Evolutionary conservation across 2,329 filamentous ascomycete genomes (phyloP), one percentile per base, ranked within the genome.

Genomic region (Colletotrichum trifolii): DNA sequence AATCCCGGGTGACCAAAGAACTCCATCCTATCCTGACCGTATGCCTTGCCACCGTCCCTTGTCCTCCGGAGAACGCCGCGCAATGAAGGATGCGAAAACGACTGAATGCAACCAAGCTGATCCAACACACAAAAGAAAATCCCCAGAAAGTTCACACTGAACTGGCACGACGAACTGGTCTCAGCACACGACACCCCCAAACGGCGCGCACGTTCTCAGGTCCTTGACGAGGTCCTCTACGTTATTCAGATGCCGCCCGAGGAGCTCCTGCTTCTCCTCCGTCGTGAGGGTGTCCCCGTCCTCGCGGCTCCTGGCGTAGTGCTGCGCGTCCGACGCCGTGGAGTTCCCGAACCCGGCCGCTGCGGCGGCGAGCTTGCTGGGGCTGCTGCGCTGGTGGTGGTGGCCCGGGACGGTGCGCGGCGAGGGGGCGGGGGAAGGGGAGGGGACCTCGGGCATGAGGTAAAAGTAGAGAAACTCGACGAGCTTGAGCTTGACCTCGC

Each of bases 381-480:
- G 89, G 73, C 88, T 91, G 67, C 88, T 25, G 25, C 25, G 25
- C 25, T 25, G 85, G 76, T 90, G 88, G 67, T 89, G 77, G 73
- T 89, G 82, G 33, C 78, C 81, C 8, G 84, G 81, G 8, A 84
- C 73, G 2, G 81, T 82, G 64, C 78, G 77, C 54, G 77, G 78
- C 54, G 77, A 75, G 17, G 77, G 80, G 66, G 84, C 81, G 67
- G 79, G 79, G 6, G 86, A 84, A 67, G 85, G 84, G 17, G 85
- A 81, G 48, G 85, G 89, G 0, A 87, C 88, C 79, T 99, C 96
- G 54, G 95, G 94, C 91, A 98, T 97, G 71, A 99, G 89, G 78
- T 98, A 99, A 79, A 98, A 98, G 83, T 98, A 98, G 55, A 99
- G 82, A 75, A 98, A 98, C 78, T 98, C 96, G 71, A 97, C 90